A percentile compares a stretch with the other conserved stretches of the same genome.
phyloP scores from a whole-genome alignment of 768 basidiomycete genomes.

The Neoboletus brunneissimus region DNA sequence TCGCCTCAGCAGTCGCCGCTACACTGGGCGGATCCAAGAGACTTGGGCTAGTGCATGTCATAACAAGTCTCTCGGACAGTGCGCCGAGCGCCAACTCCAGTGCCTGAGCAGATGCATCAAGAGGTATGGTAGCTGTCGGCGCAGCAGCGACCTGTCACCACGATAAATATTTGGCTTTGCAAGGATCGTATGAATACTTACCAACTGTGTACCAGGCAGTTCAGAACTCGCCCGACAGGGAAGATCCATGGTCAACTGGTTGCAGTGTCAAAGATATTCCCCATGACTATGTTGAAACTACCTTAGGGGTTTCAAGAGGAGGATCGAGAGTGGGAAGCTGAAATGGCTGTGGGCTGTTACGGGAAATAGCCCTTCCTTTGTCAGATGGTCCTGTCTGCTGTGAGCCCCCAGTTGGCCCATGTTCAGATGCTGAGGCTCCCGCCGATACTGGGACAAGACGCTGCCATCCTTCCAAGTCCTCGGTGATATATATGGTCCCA shows the following conservation, averaged over 20 bases:
- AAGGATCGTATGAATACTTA: neutral
- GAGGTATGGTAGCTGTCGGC: conserved; percentile 9
- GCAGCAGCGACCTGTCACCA: conserved; percentile 16
- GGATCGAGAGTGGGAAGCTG: conserved; percentile 35
- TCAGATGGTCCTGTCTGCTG: conserved; percentile 7
- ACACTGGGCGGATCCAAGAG: conserved; percentile 49
- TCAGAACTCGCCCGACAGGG: conserved; percentile 14
- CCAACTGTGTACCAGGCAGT: conserved; percentile 19
- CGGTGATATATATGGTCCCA: conserved; percentile 54
- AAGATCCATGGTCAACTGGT: conserved; percentile 23
- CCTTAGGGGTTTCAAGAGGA: conserved; percentile 27
- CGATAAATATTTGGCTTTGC: conserved; percentile 2
- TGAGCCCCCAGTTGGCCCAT: neutral
- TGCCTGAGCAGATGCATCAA: conserved; percentile 39
- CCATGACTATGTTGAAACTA: conserved; percentile 4
- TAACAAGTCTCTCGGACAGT: conserved; percentile 50
- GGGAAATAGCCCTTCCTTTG: conserved; percentile 13
- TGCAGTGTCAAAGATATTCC: conserved; percentile 4
- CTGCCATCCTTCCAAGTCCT: conserved; percentile 53
- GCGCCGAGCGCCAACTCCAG: conserved; percentile 52
- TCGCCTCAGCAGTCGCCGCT: conserved; percentile 62
- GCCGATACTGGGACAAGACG: conserved; percentile 36
- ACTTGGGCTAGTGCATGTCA: conserved; percentile 38
- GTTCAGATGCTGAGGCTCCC: neutral
- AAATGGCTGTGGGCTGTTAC: conserved; percentile 29